These are phyloP conservation scores for Discostella stelligera DNA, from an alignment of 352 stramenopile species.

Conservation along the genomic window DNA sequence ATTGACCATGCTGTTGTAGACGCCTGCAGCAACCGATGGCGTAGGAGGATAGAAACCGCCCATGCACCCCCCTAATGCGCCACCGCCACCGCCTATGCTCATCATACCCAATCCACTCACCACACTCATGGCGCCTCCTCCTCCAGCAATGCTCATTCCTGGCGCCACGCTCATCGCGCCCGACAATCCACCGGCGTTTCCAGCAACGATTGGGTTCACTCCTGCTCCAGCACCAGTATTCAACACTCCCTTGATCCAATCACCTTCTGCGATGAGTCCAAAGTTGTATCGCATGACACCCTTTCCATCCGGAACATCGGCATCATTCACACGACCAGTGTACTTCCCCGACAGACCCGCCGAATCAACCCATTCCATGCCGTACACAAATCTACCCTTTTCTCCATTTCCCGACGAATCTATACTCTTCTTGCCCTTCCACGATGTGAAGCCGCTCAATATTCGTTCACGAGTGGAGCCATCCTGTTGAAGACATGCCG, in stretches of 20 bases:
- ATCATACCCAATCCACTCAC: conserved; percentile 29
- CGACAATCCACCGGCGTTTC: background rate
- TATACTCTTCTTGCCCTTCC: background rate
- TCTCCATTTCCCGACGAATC: background rate
- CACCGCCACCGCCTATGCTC: conserved; percentile 15
- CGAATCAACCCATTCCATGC: conserved; percentile 17
- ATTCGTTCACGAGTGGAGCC: conserved; percentile 5
- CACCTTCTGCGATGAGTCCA: conserved; percentile 31
- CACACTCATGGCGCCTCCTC: conserved; percentile 5
- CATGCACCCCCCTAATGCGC: background rate
- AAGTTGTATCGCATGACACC: conserved; percentile 28
- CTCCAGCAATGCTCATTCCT: conserved; percentile 11
- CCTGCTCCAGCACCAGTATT: conserved; percentile 15
- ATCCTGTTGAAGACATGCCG: background rate
- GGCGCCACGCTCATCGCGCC: conserved; percentile 8
- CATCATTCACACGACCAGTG: conserved; percentile 20
- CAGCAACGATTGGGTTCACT: conserved; percentile 8
- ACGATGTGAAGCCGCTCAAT: too few species aligned
- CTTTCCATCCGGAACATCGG: conserved; percentile 18
- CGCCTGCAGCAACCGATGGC: background rate
- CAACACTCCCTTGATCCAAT: conserved; percentile 37
- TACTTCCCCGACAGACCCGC: conserved; percentile 20
- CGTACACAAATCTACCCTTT: background rate
- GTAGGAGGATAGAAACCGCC: background rate
- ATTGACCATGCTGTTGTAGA: conserved; percentile 1